Conservation (phyloP, 106 monocot genomes). For the Dendrobium huoshanense region DNA sequence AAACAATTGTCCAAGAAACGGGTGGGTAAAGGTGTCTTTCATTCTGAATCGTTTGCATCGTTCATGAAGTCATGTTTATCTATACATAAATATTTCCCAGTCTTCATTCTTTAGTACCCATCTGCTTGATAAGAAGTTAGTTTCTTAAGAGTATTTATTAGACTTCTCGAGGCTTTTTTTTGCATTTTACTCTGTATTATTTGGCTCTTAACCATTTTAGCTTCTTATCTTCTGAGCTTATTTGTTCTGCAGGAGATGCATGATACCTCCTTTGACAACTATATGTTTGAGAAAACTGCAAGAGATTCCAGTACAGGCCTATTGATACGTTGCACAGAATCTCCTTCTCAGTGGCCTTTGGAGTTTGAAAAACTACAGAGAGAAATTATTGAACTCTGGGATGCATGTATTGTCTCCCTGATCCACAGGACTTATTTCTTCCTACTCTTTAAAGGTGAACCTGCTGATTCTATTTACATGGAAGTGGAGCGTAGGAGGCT, state of each 20-base stretch:
- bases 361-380: slow-evolving; percentile 64
- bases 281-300: slow-evolving; percentile 15
- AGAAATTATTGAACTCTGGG: slow-evolving; percentile 80
- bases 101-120: too few relatives aligned
- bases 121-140: too few relatives aligned
- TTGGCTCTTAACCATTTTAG: not conserved
- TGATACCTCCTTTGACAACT: slow-evolving; percentile 3
- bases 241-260: slow-evolving; percentile 26
- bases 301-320: slow-evolving; percentile 35
- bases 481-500: slow-evolving; percentile 84
- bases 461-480: slow-evolving; percentile 70
- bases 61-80: not conserved
- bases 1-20: slow-evolving; percentile 22
- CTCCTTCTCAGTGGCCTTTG: slow-evolving; percentile 37
- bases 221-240: not conserved
- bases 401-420: slow-evolving; percentile 75
- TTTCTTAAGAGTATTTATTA: not conserved
- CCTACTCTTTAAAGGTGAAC: slow-evolving; percentile 82
- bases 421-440: slow-evolving; percentile 86
- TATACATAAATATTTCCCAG: too few relatives aligned
- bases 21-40: slow-evolving; percentile 9
- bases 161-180: not conserved
- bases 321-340: slow-evolving; percentile 23
- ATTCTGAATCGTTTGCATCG: not conserved
- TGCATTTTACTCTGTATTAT: not conserved